Evolutionary conservation across 371 early-diverging fungal genomes (phyloP).

Genomic region (Mortierella sp.): DNA sequence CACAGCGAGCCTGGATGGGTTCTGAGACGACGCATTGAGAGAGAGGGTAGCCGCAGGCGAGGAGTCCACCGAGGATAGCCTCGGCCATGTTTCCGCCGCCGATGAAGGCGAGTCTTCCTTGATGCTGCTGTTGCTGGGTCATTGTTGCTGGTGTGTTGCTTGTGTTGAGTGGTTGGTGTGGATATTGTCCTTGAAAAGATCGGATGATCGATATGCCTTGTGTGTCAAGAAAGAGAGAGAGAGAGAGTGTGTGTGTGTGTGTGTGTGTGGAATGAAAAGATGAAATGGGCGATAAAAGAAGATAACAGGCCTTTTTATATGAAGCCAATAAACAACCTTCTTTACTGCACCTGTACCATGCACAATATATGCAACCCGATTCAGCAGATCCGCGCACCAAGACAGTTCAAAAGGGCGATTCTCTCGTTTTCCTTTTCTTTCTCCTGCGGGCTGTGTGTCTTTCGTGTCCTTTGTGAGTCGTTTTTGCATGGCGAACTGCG

Average conservation of each 20-base stretch:
- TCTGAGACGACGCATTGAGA: slow-evolving; percentile 84
- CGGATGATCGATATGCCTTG: neutral
- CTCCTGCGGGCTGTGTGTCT: slow-evolving; percentile 8
- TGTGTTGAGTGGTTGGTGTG: neutral
- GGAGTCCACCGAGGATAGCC: slow-evolving; percentile 91
- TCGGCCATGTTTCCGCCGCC: slow-evolving; percentile 97
- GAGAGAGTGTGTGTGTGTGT: neutral
- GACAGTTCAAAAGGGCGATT: slow-evolving; percentile 2
- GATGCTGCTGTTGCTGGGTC: slow-evolving; percentile 41
- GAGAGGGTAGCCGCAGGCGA: slow-evolving; percentile 79
- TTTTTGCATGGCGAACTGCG: neutral
- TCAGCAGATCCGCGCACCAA: slow-evolving; percentile 12
- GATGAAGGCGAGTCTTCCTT: slow-evolving; percentile 74
- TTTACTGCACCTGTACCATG: neutral
- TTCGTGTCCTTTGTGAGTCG: neutral
- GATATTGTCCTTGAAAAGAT: slow-evolving; percentile 7
- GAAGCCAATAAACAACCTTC: neutral
- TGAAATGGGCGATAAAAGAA: slow-evolving; percentile 9
- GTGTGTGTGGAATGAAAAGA: slow-evolving; percentile 10
- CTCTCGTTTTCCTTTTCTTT: neutral
- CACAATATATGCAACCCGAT: neutral
- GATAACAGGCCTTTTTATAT: neutral
- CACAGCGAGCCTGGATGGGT: slow-evolving; percentile 76
- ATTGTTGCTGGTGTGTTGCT: slow-evolving; percentile 21
- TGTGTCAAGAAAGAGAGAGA: neutral